Evolutionary conservation across 2,329 filamentous ascomycete species (phyloP).

Genomic region (Westerdykella aurantiaca): DNA sequence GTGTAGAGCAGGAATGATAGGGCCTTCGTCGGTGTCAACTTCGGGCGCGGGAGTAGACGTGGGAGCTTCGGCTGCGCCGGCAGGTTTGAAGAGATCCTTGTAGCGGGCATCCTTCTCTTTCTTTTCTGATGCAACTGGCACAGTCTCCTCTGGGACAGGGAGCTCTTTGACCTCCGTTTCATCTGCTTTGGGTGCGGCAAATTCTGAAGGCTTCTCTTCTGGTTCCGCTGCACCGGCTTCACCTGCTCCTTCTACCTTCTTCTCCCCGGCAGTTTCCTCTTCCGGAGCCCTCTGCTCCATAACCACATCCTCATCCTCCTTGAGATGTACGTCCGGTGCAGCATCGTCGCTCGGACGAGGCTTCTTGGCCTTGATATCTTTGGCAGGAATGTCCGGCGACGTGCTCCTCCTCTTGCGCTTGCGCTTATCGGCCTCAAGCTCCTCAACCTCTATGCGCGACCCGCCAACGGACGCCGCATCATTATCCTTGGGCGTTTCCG

Average conservation of each 20-base stretch:
- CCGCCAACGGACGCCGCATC: conserved; percentile 12
- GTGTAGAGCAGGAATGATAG: conserved; percentile 37
- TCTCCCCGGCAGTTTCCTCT: conserved; percentile 8
- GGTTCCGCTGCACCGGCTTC: conserved; percentile 1
- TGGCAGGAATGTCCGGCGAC: conserved; percentile 31
- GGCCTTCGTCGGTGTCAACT: conserved; percentile 24
- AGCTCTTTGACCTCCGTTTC: conserved; percentile 1
- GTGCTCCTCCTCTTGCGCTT: conserved; percentile 41
- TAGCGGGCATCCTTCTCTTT: conserved; percentile 32
- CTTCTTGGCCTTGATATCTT: conserved; percentile 41
- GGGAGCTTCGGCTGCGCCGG: not conserved
- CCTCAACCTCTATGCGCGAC: conserved; percentile 33
- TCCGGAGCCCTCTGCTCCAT: conserved; percentile 26
- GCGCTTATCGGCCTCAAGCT: conserved; percentile 33
- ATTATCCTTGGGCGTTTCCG: conserved; percentile 14
- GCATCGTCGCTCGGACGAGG: conserved; percentile 35
- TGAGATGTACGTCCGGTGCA: conserved; percentile 22
- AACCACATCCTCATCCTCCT: conserved; percentile 26
- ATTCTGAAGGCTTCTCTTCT: not conserved
- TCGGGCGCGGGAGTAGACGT: conserved; percentile 9
- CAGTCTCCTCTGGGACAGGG: conserved; percentile 2
- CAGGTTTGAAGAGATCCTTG: conserved; percentile 27
- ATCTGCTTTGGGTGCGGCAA: not conserved
- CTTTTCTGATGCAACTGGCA: not conserved
- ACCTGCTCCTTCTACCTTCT: conserved; percentile 4